A percentile compares a stretch with the other conserved stretches of the same genome.
phyloP scores from a whole-genome alignment of 2,329 filamentous ascomycete genomes.

The Metarhizium rileyi region DNA sequence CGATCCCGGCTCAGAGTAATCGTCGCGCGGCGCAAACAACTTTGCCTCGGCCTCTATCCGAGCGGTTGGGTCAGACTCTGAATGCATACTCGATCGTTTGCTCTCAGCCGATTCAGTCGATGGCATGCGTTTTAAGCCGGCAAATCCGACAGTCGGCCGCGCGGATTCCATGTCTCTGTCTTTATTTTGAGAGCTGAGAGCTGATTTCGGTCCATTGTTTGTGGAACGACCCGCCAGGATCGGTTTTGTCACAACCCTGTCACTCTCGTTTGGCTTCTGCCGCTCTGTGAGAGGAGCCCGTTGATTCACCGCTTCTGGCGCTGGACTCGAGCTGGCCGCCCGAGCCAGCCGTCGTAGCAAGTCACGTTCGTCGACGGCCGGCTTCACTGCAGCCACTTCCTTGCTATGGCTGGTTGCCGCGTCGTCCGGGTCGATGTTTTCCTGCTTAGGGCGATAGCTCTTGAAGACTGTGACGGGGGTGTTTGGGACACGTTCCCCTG shows the following conservation, averaged over 20 bases:
- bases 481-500: slow-evolving; percentile 26
- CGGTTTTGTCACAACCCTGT: slow-evolving; percentile 5
- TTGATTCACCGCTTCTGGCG: slow-evolving; percentile 18
- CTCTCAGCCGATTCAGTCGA: slow-evolving; percentile 38
- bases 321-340: slow-evolving; percentile 36
- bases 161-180: slow-evolving; percentile 17
- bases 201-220: slow-evolving; percentile 11
- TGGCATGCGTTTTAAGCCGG: slow-evolving; percentile 29
- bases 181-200: slow-evolving; percentile 6
- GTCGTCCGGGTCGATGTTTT: slow-evolving; percentile 1
- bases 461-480: slow-evolving; percentile 33
- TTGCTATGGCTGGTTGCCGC: background rate
- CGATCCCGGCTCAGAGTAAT: slow-evolving; percentile 46
- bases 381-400: background rate
- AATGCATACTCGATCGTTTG: slow-evolving; percentile 39
- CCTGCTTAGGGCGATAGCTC: slow-evolving; percentile 8
- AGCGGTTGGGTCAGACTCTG: slow-evolving; percentile 44
- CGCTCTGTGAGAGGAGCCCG: background rate
- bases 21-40: slow-evolving; percentile 45
- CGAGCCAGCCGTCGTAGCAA: slow-evolving; percentile 39
- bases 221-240: slow-evolving; percentile 11
- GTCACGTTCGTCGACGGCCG: slow-evolving; percentile 28
- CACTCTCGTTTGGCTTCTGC: background rate
- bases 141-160: slow-evolving; percentile 37
- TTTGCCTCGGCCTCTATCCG: slow-evolving; percentile 47